These are phyloP conservation scores for Schwanniomyces etchellsii DNA, from an alignment of 1,139 yeast species.

Conservation along the genomic window DNA sequence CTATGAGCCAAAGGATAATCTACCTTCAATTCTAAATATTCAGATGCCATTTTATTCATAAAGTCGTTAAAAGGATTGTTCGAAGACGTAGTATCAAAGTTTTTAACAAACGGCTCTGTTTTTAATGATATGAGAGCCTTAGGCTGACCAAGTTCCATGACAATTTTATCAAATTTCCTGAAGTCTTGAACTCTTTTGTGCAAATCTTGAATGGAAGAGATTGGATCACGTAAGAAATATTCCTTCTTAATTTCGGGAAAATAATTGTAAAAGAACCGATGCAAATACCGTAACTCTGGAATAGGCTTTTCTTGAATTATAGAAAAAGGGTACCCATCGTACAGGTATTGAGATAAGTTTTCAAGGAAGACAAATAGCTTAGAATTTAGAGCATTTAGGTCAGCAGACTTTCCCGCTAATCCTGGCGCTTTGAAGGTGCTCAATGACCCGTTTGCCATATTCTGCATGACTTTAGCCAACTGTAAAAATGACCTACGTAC, in stretches of 20 bases:
- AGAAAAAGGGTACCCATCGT: slow-evolving; percentile 18
- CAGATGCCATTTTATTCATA: slow-evolving; percentile 62
- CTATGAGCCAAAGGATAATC: slow-evolving; percentile 53
- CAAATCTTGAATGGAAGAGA: slow-evolving; percentile 15
- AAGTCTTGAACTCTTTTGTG: slow-evolving; percentile 22
- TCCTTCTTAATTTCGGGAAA: slow-evolving; percentile 48
- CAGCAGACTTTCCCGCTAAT: slow-evolving; percentile 34
- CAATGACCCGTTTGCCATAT: slow-evolving; percentile 76
- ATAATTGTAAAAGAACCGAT: slow-evolving; percentile 59
- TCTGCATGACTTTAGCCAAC: slow-evolving; percentile 80
- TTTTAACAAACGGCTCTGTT: slow-evolving; percentile 40
- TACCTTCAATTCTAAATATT: slow-evolving; percentile 41
- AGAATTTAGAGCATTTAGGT: slow-evolving; percentile 37
- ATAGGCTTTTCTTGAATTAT: slow-evolving; percentile 21
- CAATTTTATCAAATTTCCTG: slow-evolving; percentile 22
- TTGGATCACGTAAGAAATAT: slow-evolving; percentile 21
- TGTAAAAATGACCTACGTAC: slow-evolving; percentile 74
- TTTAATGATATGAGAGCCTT: slow-evolving; percentile 44
- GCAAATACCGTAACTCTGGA: slow-evolving; percentile 55
- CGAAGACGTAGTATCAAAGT: slow-evolving; percentile 35
- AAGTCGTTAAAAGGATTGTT: slow-evolving; percentile 61
- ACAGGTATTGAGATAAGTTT: slow-evolving; percentile 17
- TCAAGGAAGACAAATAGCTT: slow-evolving; percentile 45
- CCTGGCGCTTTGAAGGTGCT: slow-evolving; percentile 58
- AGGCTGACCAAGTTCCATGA: slow-evolving; percentile 34